phyloP scores from a whole-genome alignment of 1,284 basidiomycete genomes.

The Sanguinoderma infundibulare region DNA sequence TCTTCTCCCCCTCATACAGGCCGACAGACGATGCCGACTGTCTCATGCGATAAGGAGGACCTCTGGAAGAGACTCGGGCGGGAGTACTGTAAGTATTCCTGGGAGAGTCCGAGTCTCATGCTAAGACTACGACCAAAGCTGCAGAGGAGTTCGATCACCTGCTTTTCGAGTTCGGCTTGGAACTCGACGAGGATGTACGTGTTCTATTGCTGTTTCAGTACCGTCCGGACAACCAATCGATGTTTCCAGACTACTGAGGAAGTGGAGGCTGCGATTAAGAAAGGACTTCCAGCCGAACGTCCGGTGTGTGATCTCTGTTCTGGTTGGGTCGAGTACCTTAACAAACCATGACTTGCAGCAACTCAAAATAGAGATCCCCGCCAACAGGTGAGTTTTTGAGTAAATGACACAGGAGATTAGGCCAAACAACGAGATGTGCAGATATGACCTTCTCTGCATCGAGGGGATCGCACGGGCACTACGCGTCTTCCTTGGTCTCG shows the following conservation, averaged over 20 bases:
- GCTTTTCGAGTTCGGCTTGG: conserved; percentile 97
- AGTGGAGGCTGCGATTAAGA: conserved; percentile 81
- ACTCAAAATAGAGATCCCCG: conserved; percentile 98
- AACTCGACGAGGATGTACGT: conserved; percentile 95
- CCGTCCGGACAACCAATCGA: background rate
- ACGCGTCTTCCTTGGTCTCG: conserved; percentile 82
- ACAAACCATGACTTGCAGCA: conserved; percentile 52
- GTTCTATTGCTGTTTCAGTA: background rate
- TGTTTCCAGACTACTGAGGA: conserved; percentile 81
- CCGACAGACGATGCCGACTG: conserved; percentile 78
- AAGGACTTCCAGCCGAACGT: conserved; percentile 81
- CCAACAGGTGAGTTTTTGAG: conserved; percentile 70
- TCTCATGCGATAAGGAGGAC: conserved; percentile 94
- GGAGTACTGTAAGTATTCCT: conserved; percentile 71
- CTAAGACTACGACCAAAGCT: conserved; percentile 50
- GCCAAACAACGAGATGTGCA: conserved; percentile 36
- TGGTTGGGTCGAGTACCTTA: background rate
- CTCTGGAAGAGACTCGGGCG: conserved; percentile 88
- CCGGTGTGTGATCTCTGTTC: conserved; percentile 58
- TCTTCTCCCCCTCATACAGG: background rate
- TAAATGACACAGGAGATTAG: background rate
- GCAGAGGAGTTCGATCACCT: conserved; percentile 94
- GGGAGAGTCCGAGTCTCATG: conserved; percentile 1
- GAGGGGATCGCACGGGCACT: conserved; percentile 94
- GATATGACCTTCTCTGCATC: conserved; percentile 97